A percentile compares a stretch with the other conserved stretches of the same genome.
Conservation (phyloP, 1,139 yeast genomes). For the Debaryomyces nepalensis region DNA sequence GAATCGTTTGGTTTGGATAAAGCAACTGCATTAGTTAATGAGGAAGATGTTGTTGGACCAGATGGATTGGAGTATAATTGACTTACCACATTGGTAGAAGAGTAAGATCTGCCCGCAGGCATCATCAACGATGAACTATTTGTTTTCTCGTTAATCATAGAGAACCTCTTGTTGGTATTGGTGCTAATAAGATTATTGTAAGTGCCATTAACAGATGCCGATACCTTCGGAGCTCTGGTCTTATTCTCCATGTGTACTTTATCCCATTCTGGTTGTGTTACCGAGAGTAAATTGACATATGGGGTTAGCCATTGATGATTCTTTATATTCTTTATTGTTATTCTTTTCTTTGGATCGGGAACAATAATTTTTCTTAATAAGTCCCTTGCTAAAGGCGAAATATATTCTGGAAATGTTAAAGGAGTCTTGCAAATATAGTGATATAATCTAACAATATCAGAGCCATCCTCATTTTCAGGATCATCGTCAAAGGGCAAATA, state of each 20-base stretch:
- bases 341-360: constrained; percentile 82
- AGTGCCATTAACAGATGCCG: constrained; percentile 17
- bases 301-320: constrained; percentile 87
- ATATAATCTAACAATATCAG: constrained; percentile 87
- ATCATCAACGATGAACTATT: constrained; percentile 41
- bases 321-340: constrained; percentile 68
- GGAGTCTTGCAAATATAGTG: constrained; percentile 91
- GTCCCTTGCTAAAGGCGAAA: constrained; percentile 91
- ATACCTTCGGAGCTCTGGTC: constrained; percentile 17
- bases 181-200: constrained; percentile 12
- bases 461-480: constrained; percentile 94
- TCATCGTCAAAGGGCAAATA: constrained; percentile 98
- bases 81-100: constrained; percentile 42
- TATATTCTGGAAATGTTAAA: constrained; percentile 92
- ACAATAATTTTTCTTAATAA: constrained; percentile 82
- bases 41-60: constrained; percentile 60
- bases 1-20: constrained; percentile 18
- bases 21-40: constrained; percentile 53
- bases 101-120: constrained; percentile 47
- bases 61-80: constrained; percentile 55
- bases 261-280: constrained; percentile 93
- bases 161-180: constrained; percentile 41
- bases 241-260: constrained; percentile 46
- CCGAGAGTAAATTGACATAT: constrained; percentile 78
- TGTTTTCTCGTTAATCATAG: constrained; percentile 52